Conservation (phyloP, 768 basidiomycete genomes). For the Mycena polygramma region DNA sequence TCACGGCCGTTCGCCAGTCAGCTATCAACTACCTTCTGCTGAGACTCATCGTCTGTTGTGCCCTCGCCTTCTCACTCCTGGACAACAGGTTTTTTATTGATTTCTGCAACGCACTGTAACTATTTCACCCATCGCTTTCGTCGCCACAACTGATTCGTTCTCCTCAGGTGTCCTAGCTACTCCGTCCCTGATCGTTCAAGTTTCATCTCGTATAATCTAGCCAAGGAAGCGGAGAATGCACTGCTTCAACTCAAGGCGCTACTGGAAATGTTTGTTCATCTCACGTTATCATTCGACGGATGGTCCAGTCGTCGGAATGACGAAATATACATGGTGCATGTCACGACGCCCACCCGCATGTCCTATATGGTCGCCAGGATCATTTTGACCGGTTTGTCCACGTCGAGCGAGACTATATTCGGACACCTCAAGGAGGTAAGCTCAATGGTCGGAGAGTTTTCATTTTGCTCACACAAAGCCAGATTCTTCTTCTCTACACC, state of each 20-base stretch:
- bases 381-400: conserved; percentile 21
- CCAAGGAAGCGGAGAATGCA: conserved; percentile 6
- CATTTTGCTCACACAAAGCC: neutral
- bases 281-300: neutral
- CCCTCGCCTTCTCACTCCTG: conserved; percentile 22
- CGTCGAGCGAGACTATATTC: conserved; percentile 18
- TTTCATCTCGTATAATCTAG: conserved; percentile 20
- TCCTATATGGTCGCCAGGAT: conserved; percentile 19
- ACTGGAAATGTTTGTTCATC: conserved; percentile 5
- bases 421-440: conserved; percentile 1
- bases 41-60: conserved; percentile 27
- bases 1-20: conserved; percentile 13
- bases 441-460: too few species aligned
- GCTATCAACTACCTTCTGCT: conserved; percentile 26
- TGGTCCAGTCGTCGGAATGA: conserved; percentile 3
- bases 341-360: conserved; percentile 9
- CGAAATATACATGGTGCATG: conserved; percentile 6
- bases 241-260: neutral
- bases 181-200: conserved; percentile 17
- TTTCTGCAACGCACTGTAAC: conserved; percentile 24
- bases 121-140: too few species aligned
- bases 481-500: conserved; percentile 26
- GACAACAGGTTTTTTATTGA: conserved; percentile 33
- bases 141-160: too few species aligned
- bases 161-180: conserved; percentile 26